Percentiles rank a stretch among this genome's conserved stretches.
Conservation (phyloP, 345 rosid genomes). For the Rhodamnia argentea region DNA sequence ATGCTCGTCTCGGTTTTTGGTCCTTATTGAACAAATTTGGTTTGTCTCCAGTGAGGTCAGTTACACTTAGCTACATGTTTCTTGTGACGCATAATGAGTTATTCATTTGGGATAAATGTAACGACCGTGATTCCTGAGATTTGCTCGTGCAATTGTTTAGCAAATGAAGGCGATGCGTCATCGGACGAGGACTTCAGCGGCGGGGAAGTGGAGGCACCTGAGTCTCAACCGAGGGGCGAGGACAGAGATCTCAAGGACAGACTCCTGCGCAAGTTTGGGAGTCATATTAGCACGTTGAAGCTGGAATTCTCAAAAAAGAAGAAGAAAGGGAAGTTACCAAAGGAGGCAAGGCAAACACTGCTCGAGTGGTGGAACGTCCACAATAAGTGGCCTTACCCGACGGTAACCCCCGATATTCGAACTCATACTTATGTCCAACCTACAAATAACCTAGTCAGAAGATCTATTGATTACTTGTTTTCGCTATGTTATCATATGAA, state of each 20-base stretch:
- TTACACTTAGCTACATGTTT: not conserved
- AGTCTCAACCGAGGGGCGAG: not conserved
- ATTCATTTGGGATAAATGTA: not conserved
- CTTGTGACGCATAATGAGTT: not conserved
- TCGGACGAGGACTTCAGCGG: constrained; percentile 10
- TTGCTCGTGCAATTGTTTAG: not conserved
- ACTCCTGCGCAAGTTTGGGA: constrained; percentile 7
- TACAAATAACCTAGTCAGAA: not conserved
- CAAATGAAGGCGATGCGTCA: constrained; percentile 10
- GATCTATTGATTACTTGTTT: not conserved
- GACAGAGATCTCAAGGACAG: constrained; percentile 9
- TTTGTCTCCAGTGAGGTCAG: not conserved
- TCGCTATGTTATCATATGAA: not conserved
- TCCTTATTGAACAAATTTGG: not conserved
- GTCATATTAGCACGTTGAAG: constrained; percentile 6
- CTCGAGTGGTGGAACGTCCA: constrained; percentile 13
- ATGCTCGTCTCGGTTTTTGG: not conserved
- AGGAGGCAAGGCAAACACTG: constrained; percentile 12
- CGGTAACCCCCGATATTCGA: not conserved
- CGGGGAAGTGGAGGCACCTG: constrained; percentile 6
- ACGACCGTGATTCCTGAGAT: not conserved
- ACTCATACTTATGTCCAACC: not conserved
- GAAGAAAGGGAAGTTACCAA: constrained; percentile 16
- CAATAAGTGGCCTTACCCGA: constrained; percentile 16
- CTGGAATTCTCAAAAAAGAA: constrained; percentile 15